Evolutionary conservation across 768 basidiomycete species (phyloP).

Genomic region (Asterophora parasitica): DNA sequence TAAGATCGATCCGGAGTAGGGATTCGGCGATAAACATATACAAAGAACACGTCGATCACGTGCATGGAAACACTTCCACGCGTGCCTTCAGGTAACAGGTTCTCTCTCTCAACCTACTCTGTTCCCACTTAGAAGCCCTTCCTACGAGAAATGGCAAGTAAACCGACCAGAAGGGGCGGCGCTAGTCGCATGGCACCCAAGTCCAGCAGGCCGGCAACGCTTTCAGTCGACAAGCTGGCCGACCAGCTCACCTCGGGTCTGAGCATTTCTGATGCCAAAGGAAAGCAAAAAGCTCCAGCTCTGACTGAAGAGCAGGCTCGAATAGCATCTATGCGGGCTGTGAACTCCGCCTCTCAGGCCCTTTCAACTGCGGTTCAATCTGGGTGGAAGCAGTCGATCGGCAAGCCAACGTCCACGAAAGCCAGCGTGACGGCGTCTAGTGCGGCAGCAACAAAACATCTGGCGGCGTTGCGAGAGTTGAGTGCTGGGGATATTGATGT

Average conservation of each 20-base stretch:
- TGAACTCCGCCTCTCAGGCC: constrained; percentile 58
- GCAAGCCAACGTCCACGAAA: constrained; percentile 24
- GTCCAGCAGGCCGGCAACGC: not conserved
- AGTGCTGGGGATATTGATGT: constrained; percentile 52
- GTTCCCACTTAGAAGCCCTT: not conserved
- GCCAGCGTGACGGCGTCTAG: constrained; percentile 32
- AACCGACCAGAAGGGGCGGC: not conserved
- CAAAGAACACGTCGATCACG: constrained; percentile 8
- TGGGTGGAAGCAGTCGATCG: constrained; percentile 51
- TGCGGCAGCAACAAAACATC: constrained; percentile 37
- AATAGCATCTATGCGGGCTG: constrained; percentile 51
- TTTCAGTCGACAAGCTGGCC: constrained; percentile 24
- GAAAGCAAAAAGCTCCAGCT: constrained; percentile 24
- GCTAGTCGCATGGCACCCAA: not conserved
- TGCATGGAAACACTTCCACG: not conserved
- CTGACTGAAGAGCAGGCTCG: constrained; percentile 32
- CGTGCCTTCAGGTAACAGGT: not conserved
- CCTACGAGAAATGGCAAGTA: not conserved
- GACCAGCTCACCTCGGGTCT: constrained; percentile 24
- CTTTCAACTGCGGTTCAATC: constrained; percentile 49
- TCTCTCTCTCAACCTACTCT: not conserved
- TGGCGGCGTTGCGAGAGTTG: constrained; percentile 42
- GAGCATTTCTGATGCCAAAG: constrained; percentile 24
- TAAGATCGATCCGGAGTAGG: too few relatives aligned
- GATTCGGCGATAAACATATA: too few relatives aligned